These are phyloP conservation scores for Ceratocystis diversiconidia DNA, from an alignment of 2,329 filamentous ascomycete genomes.

Conservation along the genomic window DNA sequence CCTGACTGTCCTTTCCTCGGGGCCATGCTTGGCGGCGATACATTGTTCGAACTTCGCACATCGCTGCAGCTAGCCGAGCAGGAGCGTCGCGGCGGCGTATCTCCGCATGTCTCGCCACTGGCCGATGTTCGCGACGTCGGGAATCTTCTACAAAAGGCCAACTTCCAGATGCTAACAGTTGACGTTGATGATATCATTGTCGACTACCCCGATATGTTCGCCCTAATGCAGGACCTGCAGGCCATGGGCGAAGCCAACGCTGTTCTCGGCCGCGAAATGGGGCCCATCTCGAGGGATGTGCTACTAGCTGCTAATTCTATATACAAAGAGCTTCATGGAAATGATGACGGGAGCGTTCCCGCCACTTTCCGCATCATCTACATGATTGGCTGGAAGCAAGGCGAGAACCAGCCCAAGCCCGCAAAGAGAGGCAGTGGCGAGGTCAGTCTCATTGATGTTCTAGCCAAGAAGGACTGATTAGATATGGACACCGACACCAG, in stretches of 20 bases:
- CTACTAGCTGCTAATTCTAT: constrained; percentile 78
- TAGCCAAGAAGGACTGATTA: constrained; percentile 24
- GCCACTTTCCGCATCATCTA: constrained; percentile 93
- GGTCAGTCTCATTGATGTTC: constrained; percentile 73
- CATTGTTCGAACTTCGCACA: constrained; percentile 81
- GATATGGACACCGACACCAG: background rate
- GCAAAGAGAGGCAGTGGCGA: constrained; percentile 72
- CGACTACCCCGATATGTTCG: constrained; percentile 79
- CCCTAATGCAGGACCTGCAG: constrained; percentile 85
- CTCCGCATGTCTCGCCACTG: constrained; percentile 77
- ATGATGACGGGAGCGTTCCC: constrained; percentile 60
- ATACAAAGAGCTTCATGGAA: constrained; percentile 75
- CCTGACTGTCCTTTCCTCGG: constrained; percentile 85
- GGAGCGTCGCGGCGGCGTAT: constrained; percentile 81
- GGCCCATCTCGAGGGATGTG: constrained; percentile 64
- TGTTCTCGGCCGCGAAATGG: constrained; percentile 69
- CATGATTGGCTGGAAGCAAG: constrained; percentile 97
- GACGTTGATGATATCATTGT: constrained; percentile 96
- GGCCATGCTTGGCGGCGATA: constrained; percentile 93
- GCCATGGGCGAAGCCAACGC: constrained; percentile 94
- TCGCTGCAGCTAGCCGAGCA: constrained; percentile 85
- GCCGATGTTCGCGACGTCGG: constrained; percentile 88
- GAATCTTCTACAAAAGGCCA: constrained; percentile 68
- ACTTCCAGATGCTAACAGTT: constrained; percentile 91
- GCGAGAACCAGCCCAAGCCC: constrained; percentile 63